These are phyloP conservation scores for Trichoderma polysporum DNA, from an alignment of 2,329 filamentous ascomycete genomes.

Conservation along the genomic window DNA sequence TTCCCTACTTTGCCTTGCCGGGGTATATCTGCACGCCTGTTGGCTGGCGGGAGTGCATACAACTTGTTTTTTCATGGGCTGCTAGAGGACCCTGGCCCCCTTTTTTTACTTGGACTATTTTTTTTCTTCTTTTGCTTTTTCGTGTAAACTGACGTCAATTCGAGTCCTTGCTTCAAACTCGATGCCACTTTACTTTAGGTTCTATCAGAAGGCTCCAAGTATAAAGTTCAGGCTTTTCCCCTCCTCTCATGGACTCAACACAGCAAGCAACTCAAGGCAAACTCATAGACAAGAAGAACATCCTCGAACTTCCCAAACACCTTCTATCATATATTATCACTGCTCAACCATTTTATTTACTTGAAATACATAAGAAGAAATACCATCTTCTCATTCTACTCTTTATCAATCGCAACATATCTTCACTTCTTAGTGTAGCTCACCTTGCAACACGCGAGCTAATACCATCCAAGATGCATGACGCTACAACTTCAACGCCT, in stretches of 20 bases:
- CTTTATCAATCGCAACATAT: background rate
- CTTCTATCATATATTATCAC: too few species aligned
- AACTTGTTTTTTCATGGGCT: background rate
- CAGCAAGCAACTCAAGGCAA: background rate
- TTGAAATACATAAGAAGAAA: background rate
- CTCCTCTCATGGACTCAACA: background rate
- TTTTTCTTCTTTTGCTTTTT: background rate
- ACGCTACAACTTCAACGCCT: conserved; percentile 11
- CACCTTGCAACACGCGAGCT: background rate
- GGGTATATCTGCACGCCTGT: background rate
- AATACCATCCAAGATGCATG: conserved; percentile 16
- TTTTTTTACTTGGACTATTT: background rate
- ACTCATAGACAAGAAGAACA: background rate
- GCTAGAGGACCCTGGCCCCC: background rate
- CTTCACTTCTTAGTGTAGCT: background rate
- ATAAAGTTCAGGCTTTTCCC: conserved; percentile 16
- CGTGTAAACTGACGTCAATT: background rate
- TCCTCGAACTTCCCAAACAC: background rate
- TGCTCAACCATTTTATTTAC: background rate
- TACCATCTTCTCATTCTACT: background rate
- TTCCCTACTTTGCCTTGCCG: background rate
- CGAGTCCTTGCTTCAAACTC: background rate
- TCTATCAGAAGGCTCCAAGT: background rate
- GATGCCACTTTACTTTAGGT: background rate
- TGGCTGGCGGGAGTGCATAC: background rate